Conservation (phyloP, 306 rosid species). For the Malus orientalis region DNA sequence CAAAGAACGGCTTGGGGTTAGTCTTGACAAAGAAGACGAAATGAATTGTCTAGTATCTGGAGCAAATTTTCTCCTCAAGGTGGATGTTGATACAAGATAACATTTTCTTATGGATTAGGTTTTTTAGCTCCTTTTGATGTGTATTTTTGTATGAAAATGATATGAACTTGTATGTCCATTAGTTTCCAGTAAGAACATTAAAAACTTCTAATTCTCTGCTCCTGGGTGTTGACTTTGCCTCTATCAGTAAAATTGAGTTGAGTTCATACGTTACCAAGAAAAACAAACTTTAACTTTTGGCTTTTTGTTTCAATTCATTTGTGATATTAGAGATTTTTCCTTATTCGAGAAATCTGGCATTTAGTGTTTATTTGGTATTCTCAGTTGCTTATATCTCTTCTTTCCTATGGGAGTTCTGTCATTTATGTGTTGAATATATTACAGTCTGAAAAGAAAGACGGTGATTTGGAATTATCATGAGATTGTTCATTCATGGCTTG, state of each 20-base stretch:
- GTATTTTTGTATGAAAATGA: background rate
- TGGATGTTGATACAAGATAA: slow-evolving; percentile 26
- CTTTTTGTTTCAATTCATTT: no score
- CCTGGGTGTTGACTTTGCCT: background rate
- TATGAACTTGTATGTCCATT: background rate
- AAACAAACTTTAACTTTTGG: background rate
- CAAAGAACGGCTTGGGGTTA: slow-evolving; percentile 94
- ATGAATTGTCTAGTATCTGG: slow-evolving; percentile 97
- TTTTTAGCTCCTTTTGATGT: slow-evolving; percentile 3
- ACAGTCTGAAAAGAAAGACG: no score
- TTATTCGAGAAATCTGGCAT: background rate
- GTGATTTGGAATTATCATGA: background rate
- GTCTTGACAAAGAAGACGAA: slow-evolving; percentile 97
- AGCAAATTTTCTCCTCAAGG: slow-evolving; percentile 97
- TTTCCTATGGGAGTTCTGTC: background rate
- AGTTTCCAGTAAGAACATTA: background rate
- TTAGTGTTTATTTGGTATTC: background rate
- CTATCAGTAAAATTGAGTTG: background rate
- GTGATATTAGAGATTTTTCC: background rate
- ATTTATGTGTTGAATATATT: background rate
- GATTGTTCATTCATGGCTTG: background rate
- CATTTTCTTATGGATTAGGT: slow-evolving; percentile 5
- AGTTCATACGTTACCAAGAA: background rate
- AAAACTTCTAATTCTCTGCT: background rate
- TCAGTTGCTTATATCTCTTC: background rate